These are phyloP conservation scores for Annona cherimola DNA, from an alignment of 164 flowering plant species.

Conservation along the genomic window DNA sequence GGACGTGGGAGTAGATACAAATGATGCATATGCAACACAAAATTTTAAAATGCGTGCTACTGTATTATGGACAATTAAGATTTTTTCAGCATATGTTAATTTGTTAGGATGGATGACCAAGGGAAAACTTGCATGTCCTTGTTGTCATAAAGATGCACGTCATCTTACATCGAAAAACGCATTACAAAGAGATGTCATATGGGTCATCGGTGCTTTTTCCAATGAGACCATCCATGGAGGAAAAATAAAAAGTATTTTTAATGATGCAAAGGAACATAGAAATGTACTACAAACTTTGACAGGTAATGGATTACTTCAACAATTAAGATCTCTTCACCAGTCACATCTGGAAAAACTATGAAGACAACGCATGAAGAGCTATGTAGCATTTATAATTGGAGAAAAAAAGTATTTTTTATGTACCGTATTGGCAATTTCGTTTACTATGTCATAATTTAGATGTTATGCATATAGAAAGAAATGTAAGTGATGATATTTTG, in stretches of 20 bases:
- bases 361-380: no score
- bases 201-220: no score
- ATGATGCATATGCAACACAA: neutral
- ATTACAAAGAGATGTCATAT: neutral
- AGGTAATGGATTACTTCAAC: no score
- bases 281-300: no score
- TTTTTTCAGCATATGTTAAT: neutral
- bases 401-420: no score
- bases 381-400: neutral
- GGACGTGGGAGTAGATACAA: neutral
- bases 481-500: no score
- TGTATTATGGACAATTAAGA: neutral
- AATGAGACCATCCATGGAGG: no score
- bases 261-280: no score
- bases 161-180: neutral
- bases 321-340: no score
- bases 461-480: no score
- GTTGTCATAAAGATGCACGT: neutral
- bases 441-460: neutral
- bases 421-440: neutral
- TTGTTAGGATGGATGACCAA: neutral
- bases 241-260: no score
- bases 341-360: neutral
- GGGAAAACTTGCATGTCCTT: no score
- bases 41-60: neutral